Evolutionary conservation across 208 protist species (phyloP), one percentile per base, ranked within the genome.

Genomic region (Entamoeba invadens): DNA sequence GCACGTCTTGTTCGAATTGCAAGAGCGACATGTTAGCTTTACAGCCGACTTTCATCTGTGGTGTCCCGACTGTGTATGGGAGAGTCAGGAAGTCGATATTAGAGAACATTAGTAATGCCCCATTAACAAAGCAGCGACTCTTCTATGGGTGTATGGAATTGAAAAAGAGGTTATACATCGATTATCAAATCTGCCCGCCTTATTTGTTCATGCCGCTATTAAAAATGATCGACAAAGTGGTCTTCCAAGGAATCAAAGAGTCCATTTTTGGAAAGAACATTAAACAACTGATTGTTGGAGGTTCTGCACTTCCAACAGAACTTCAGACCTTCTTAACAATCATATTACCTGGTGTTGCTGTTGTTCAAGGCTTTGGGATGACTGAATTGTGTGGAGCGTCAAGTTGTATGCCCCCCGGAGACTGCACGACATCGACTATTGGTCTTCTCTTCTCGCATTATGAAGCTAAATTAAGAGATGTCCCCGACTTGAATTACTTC

Each of bases 281-380:
- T 46, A 44, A 51, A 50, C 42, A 72, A 1, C 44, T 93, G 5
- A 44, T 95, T 18, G 50, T 93, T 45, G 94, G 94, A 14, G 93
- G 92, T 45, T 92, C 94, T 45, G 92, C 94, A 31, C 44, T 95
- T 3, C 45, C 44, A 2, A 8, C 42, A 72, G 16, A 46, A 4
- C 6, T 16, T 45, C 10, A 21, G 3, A 72, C 91, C 12, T 94
- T 95, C 42, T 25, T 95, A 3, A 14, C 6, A 2, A 92, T 94
- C 35, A 5, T 46, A 5, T 95, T 93, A 25, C 42, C 44, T 16
- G 31, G 94, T 94, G 87, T 94, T 77, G 4, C 3, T 42, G 10
- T 68, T n/a, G n/a, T n/a, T n/a, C n/a, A n/a, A n/a, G n/a, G n/a
- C n/a, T n/a, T n/a, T n/a, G n/a, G n/a, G n/a, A n/a, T n/a, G n/a